Conservation (phyloP, 169 alveolate genomes). For the Plasmodium fragile region DNA sequence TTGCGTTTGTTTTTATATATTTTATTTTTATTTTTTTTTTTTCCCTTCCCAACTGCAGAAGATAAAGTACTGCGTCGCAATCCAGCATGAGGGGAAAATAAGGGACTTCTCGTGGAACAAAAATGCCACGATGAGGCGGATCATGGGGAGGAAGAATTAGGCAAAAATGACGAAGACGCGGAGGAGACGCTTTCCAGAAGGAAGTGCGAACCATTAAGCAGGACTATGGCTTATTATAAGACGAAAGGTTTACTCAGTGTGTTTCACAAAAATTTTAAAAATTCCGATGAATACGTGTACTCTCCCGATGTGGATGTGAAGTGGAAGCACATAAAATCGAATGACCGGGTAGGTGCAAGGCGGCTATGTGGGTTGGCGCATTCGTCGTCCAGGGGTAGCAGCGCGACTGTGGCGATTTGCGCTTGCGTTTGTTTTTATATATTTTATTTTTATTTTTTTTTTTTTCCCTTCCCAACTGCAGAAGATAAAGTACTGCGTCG, state of each 20-base stretch:
- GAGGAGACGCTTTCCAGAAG: background rate
- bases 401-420: background rate
- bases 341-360: conserved; percentile 18
- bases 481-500: conserved; percentile 69
- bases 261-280: conserved; percentile 55
- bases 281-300: conserved; percentile 29
- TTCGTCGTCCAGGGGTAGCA: background rate
- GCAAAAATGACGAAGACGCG: background rate
- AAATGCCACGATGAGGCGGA: conserved; percentile 12
- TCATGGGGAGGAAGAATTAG: background rate
- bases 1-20: background rate
- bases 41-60: conserved; percentile 11
- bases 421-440: background rate
- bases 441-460: background rate
- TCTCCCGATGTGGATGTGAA: conserved; percentile 46
- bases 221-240: conserved; percentile 21
- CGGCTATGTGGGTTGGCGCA: background rate
- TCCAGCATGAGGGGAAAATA: conserved; percentile 59
- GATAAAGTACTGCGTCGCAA: conserved; percentile 66
- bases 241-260: conserved; percentile 52
- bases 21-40: conserved; percentile 1
- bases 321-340: conserved; percentile 40
- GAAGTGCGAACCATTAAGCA: background rate
- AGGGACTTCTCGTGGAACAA: conserved; percentile 53
- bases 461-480: background rate